Percentiles rank a stretch among this genome's conserved stretches.
phyloP scores from a whole-genome alignment of 305 asterid genomes.

The Solanum hybrid region DNA sequence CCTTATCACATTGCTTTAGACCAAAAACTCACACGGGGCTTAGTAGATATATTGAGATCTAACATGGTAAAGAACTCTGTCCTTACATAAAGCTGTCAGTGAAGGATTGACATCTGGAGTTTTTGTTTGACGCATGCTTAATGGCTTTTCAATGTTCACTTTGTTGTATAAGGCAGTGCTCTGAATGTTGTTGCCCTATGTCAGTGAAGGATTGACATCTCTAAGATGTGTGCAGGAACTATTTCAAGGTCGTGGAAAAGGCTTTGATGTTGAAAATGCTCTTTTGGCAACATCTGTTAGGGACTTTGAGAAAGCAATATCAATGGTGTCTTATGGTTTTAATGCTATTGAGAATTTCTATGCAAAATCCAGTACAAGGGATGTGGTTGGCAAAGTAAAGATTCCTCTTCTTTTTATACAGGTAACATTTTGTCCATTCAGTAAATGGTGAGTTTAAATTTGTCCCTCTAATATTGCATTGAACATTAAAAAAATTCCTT shows the following conservation, averaged over 20 bases:
- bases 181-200: not conserved
- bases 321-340: slow-evolving; percentile 79
- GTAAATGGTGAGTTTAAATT: not conserved
- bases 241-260: slow-evolving; percentile 85
- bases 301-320: slow-evolving; percentile 80
- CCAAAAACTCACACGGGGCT: slow-evolving; percentile 56
- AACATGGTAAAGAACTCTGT: slow-evolving; percentile 50
- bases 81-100: not conserved
- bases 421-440: slow-evolving; percentile 26
- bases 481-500: not conserved
- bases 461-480: not conserved
- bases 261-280: slow-evolving; percentile 79
- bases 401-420: slow-evolving; percentile 92
- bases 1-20: slow-evolving; percentile 38
- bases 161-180: not conserved
- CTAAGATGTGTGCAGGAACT: slow-evolving; percentile 51
- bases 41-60: slow-evolving; percentile 58
- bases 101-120: not conserved
- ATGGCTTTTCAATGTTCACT: not conserved
- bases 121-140: not conserved
- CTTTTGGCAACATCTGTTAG: slow-evolving; percentile 58
- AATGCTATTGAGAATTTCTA: slow-evolving; percentile 67
- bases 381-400: slow-evolving; percentile 68
- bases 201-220: not conserved
- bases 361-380: slow-evolving; percentile 71